Evolutionary conservation across 2,329 filamentous ascomycete species (phyloP).

Genomic region (Fusarium sp.): DNA sequence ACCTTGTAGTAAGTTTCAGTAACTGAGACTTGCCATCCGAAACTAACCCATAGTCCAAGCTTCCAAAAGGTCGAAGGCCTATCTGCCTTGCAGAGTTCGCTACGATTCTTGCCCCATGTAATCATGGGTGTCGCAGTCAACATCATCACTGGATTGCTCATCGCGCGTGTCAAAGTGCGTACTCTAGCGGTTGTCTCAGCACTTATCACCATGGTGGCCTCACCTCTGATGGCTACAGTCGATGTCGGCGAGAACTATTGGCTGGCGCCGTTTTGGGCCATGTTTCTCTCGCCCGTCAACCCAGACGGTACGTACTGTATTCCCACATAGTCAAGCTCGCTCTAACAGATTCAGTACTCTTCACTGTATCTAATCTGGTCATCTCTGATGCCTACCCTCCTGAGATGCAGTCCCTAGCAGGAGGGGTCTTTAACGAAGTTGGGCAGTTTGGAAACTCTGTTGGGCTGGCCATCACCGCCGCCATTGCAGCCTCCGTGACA

Average conservation of each 20-base stretch:
- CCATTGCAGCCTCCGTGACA: conserved; percentile 57
- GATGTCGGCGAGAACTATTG: conserved; percentile 59
- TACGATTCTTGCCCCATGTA: conserved; percentile 58
- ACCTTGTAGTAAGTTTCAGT: conserved; percentile 53
- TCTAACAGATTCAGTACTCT: conserved; percentile 52
- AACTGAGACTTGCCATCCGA: accelerated
- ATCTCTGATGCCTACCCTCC: conserved; percentile 63
- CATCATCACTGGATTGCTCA: conserved; percentile 53
- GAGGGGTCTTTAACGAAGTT: conserved; percentile 66
- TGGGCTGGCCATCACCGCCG: conserved; percentile 59
- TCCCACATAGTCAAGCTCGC: not conserved
- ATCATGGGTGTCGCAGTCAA: conserved; percentile 55
- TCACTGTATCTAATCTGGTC: conserved; percentile 63
- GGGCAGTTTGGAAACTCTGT: conserved; percentile 64
- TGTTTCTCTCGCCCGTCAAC: conserved; percentile 55
- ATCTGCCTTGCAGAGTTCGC: conserved; percentile 55
- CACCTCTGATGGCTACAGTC: conserved; percentile 63
- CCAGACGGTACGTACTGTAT: conserved; percentile 48
- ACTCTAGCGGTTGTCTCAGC: conserved; percentile 52
- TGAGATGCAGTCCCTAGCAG: conserved; percentile 64
- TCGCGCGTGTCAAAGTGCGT: conserved; percentile 50
- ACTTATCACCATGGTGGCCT: conserved; percentile 55
- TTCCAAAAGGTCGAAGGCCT: conserved; percentile 59
- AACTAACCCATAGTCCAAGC: conserved; percentile 40
- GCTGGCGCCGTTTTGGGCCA: conserved; percentile 54